Percentiles rank a stretch among this genome's conserved stretches.
Evolutionary conservation across 2,329 filamentous ascomycete genomes (phyloP).

Genomic region (Talaromyces piceae): DNA sequence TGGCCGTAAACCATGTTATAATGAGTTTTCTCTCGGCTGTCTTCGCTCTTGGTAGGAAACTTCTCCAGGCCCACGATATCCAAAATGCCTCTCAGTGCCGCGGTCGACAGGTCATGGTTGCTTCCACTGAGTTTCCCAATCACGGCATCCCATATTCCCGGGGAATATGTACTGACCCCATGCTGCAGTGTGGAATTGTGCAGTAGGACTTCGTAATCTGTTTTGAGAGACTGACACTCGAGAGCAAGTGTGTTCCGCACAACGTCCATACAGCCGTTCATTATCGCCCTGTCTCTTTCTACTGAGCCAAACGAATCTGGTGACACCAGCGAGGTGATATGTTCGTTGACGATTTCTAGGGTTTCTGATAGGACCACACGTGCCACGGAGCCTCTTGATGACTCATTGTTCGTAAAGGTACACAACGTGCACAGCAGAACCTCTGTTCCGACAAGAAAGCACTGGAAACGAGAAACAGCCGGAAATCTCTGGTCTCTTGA

Average conservation of each 20-base stretch:
- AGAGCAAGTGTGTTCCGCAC: constrained; percentile 60
- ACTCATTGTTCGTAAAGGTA: constrained; percentile 41
- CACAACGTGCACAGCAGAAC: constrained; percentile 40
- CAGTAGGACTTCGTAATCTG: constrained; percentile 61
- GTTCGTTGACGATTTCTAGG: constrained; percentile 39
- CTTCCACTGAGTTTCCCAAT: constrained; percentile 59
- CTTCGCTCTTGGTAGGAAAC: constrained; percentile 48
- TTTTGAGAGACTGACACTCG: constrained; percentile 62
- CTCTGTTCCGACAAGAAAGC: constrained; percentile 39
- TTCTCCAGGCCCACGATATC: constrained; percentile 69
- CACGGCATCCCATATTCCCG: constrained; percentile 71
- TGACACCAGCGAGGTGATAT: constrained; percentile 51
- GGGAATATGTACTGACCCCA: constrained; percentile 61
- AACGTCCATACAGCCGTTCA: constrained; percentile 53
- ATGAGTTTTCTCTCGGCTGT: constrained; percentile 49
- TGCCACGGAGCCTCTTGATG: constrained; percentile 38
- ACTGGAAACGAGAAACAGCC: constrained; percentile 37
- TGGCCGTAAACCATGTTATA: constrained; percentile 70
- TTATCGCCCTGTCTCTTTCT: constrained; percentile 34
- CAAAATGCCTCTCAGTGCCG: constrained; percentile 63
- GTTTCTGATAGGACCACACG: constrained; percentile 43
- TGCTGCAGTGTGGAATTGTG: constrained; percentile 56
- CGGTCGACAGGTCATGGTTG: constrained; percentile 64
- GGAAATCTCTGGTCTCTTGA: constrained; percentile 36
- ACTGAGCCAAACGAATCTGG: constrained; percentile 27